These are phyloP conservation scores for Scheffersomyces lignosus DNA, from an alignment of 805 yeast genomes.

Conservation along the genomic window DNA sequence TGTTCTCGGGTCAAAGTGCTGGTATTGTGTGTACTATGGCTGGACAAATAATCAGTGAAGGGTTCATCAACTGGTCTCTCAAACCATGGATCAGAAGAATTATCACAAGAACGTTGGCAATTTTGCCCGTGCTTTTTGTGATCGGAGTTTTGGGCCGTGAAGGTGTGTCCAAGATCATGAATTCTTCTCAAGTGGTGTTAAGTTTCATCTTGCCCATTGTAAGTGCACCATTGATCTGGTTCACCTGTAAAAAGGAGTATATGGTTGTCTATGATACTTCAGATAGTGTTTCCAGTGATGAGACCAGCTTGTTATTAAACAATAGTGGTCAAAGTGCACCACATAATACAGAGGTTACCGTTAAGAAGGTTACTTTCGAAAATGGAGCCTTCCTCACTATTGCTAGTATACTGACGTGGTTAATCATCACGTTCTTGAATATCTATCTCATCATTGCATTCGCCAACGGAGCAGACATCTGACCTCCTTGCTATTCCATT, in stretches of 20 bases:
- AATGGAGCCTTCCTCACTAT: conserved; percentile 35
- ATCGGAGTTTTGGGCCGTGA: conserved; percentile 41
- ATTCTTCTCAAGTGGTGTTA: conserved; percentile 44
- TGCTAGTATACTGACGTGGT: conserved; percentile 40
- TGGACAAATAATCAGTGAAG: conserved; percentile 47
- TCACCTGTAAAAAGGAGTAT: conserved; percentile 38
- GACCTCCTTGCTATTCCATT: conserved; percentile 1
- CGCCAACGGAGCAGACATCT: conserved; percentile 42
- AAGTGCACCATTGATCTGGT: conserved; percentile 47
- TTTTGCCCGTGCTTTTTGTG: conserved; percentile 41
- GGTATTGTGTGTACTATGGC: conserved; percentile 52
- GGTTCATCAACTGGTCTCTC: conserved; percentile 45
- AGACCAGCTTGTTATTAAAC: conserved; percentile 12
- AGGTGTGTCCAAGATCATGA: conserved; percentile 46
- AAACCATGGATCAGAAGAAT: conserved; percentile 45
- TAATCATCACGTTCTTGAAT: conserved; percentile 38
- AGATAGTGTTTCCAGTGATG: conserved; percentile 7
- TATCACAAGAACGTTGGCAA: conserved; percentile 41
- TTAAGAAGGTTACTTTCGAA: conserved; percentile 34
- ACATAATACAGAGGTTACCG: conserved; percentile 5
- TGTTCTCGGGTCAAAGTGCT: conserved; percentile 48
- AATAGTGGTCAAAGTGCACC: conserved; percentile 3
- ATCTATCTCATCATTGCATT: conserved; percentile 41
- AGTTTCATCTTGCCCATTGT: conserved; percentile 46
- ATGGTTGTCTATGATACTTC: conserved; percentile 38